Conservation (phyloP, 225 moss, liverwort and hornwort genomes). For the Sphagnum tenellum region DNA sequence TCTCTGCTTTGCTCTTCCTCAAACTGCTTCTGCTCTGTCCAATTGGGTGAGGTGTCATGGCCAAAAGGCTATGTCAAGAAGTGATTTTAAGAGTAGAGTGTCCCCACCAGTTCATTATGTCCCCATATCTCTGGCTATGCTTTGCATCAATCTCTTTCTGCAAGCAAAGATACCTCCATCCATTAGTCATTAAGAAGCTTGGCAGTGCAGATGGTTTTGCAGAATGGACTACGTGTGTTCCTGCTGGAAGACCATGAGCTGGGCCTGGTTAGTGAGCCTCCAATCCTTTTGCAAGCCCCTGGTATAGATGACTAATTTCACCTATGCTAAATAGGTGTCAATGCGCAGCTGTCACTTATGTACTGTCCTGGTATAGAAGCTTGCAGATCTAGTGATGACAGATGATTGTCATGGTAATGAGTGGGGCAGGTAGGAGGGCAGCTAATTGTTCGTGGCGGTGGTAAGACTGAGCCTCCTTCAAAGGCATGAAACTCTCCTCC, state of each 20-base stretch:
- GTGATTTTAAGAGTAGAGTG: too few relatives aligned
- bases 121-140: not conserved
- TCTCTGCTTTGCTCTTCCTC: too few relatives aligned
- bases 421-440: constrained; percentile 23
- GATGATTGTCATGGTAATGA: too few relatives aligned
- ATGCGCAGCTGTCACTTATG: too few relatives aligned
- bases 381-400: not conserved
- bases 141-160: not conserved
- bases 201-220: constrained; percentile 7
- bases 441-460: constrained; percentile 22
- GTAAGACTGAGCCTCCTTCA: constrained; percentile 17
- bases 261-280: constrained; percentile 14
- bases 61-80: too few relatives aligned
- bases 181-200: not conserved
- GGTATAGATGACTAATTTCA: too few relatives aligned
- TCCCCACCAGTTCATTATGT: not conserved
- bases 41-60: too few relatives aligned
- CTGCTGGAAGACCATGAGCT: constrained; percentile 31
- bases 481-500: constrained; percentile 8
- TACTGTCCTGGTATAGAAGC: too few relatives aligned
- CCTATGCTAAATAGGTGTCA: too few relatives aligned
- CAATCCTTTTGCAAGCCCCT: too few relatives aligned
- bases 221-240: constrained; percentile 22
- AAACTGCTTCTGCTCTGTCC: too few relatives aligned
- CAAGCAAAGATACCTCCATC: too few relatives aligned